phyloP scores from a whole-genome alignment of 108 stramenopile genomes.

The Cyclostephanos invisitatus region DNA sequence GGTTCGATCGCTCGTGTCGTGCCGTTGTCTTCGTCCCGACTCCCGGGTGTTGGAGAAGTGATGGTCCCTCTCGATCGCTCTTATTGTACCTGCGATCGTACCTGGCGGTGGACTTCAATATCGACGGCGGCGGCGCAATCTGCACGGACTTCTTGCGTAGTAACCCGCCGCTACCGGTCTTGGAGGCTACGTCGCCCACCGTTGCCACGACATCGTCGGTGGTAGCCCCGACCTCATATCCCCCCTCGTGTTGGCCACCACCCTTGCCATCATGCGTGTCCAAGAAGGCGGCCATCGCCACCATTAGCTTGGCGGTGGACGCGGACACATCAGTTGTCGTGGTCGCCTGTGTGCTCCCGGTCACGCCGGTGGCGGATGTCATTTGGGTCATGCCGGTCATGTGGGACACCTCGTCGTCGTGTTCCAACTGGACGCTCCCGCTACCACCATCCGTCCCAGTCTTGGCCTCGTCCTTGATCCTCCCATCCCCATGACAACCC shows the following conservation, averaged over 20 bases:
- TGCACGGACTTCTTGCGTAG: not conserved
- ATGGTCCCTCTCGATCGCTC: not conserved
- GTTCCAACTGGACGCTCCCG: not conserved
- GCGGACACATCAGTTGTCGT: too few species aligned
- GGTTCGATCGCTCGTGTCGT: not conserved
- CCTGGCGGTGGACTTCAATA: conserved; percentile 8
- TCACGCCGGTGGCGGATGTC: conserved; percentile 4
- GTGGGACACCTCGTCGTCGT: conserved; percentile 34
- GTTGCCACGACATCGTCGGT: not conserved
- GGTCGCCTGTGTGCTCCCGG: not conserved
- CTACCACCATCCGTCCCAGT: not conserved
- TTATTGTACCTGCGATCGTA: not conserved
- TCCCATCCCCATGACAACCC: too few species aligned
- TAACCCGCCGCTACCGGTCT: not conserved
- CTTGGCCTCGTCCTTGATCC: not conserved
- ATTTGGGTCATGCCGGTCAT: conserved; percentile 26
- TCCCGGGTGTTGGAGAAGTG: not conserved
- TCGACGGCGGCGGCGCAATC: not conserved
- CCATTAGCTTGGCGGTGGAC: conserved; percentile 6
- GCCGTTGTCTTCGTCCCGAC: not conserved
- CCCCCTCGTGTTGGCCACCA: not conserved
- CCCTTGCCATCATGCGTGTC: conserved; percentile 4
- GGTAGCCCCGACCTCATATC: not conserved
- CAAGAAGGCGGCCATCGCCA: conserved; percentile 35
- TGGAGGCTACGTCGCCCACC: not conserved